Evolutionary conservation across 306 rosid species (phyloP), one percentile per base, ranked within the genome.

Genomic region (Fagus sylvatica): DNA sequence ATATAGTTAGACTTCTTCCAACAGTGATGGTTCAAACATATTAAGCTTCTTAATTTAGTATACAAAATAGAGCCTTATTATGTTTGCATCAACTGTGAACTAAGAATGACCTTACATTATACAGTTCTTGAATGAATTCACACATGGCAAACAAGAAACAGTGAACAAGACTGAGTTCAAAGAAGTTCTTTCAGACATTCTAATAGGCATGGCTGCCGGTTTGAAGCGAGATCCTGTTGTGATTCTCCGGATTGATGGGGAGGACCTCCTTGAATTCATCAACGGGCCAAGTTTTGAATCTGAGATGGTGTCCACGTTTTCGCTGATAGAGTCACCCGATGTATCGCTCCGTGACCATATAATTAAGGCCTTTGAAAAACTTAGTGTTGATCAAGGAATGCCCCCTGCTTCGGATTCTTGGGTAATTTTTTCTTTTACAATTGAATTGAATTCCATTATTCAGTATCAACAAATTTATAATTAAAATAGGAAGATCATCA

Each of bases 151-250:
- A 71, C 91, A 87, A 84, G 90, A 93, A 65, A 93, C 81, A 76
- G 97, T 96, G 78, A 96, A 80, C 91, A 91, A 93, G 84, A 85
- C 78, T n/a, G 98, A 96, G 86, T 96, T 96, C 90, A 89, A 90
- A 84, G 93, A 82, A 82, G 98, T 91, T 81, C 93, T 95, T 69
- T 93, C 97, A 5, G 98, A 96, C 85, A 76, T 96, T 80, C 90
- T 96, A 7, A 59, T 93, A 81, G 98, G 96, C 85, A 91, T 96
- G 99, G 99, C 99, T 85, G 94, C 99, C 33, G 99, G 97, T 36
- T 86, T 96, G 80, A 91, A 93, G 87, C 85, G 92, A 78, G 98
- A 96, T 74, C 99, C 99, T 28, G 88, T 96, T 28, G 86, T 96
- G 42, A 96, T 96, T 67, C 92, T 96, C 49, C 96, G 99, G 32